Percentiles rank a stretch among this genome's conserved stretches.
These are phyloP conservation scores for Aspergillus sp. DNA, from an alignment of 2,329 filamentous ascomycete species.

Conservation along the genomic window DNA sequence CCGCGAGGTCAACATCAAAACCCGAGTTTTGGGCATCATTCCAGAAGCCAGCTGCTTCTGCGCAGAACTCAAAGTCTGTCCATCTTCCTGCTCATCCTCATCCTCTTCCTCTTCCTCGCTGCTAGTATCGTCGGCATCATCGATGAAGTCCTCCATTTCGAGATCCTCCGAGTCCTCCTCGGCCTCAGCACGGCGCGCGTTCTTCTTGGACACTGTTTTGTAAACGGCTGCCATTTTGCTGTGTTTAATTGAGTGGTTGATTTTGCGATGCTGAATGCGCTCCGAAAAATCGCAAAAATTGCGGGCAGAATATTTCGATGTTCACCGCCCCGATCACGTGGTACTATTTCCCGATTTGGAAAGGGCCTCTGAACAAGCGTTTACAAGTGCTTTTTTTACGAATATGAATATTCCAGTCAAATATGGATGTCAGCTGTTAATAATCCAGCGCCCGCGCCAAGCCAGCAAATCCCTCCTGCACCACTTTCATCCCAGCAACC, in stretches of 20 bases:
- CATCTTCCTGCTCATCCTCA: constrained; percentile 17
- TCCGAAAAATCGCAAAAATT: constrained; percentile 22
- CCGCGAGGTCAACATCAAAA: constrained; percentile 84
- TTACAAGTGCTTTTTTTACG: too few relatives aligned
- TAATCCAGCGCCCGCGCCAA: constrained; percentile 32
- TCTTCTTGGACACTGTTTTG: constrained; percentile 62
- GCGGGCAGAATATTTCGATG: constrained; percentile 32
- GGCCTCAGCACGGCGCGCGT: constrained; percentile 35
- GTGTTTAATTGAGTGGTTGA: constrained; percentile 14
- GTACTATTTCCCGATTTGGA: background rate
- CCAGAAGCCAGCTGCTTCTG: constrained; percentile 29
- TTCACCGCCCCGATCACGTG: constrained; percentile 28
- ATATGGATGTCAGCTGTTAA: background rate
- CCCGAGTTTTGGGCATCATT: constrained; percentile 48
- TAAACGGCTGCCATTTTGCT: constrained; percentile 62
- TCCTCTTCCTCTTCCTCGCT: constrained; percentile 34
- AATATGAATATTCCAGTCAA: background rate
- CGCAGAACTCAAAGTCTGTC: constrained; percentile 20
- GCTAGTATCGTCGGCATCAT: constrained; percentile 31
- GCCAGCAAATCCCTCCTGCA: constrained; percentile 57
- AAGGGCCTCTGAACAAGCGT: too few relatives aligned
- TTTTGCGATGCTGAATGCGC: constrained; percentile 6
- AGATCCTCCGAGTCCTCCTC: constrained; percentile 45
- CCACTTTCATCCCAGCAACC: constrained; percentile 62
- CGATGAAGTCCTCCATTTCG: constrained; percentile 31